These are phyloP conservation scores for Huntiella decipiens DNA, from an alignment of 2,329 filamentous ascomycete genomes.

Conservation along the genomic window DNA sequence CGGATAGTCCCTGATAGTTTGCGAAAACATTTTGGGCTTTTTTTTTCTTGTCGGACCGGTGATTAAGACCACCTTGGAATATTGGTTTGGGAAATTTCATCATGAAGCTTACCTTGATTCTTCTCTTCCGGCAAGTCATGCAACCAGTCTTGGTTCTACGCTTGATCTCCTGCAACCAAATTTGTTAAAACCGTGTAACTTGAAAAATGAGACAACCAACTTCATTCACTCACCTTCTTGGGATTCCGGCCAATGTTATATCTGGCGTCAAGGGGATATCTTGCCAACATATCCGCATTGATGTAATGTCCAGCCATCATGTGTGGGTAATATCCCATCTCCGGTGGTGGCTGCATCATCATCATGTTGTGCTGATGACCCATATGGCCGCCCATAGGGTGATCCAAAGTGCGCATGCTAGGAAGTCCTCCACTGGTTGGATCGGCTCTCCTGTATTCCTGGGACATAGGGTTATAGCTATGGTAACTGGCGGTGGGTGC, in stretches of 20 bases:
- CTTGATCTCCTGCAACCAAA: conserved; percentile 34
- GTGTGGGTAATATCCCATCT: conserved; percentile 7
- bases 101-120: conserved; percentile 33
- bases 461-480: conserved; percentile 4
- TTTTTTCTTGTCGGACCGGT: too few species aligned
- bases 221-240: conserved; percentile 28
- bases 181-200: conserved; percentile 5
- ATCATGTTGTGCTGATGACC: conserved; percentile 4
- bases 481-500: conserved; percentile 3
- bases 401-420: conserved; percentile 24
- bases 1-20: too few species aligned
- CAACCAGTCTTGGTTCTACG: conserved; percentile 45
- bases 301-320: conserved; percentile 17
- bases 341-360: conserved; percentile 10
- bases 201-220: neutral
- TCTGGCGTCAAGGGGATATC: conserved; percentile 31
- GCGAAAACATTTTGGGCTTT: too few species aligned
- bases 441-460: conserved; percentile 10
- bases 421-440: conserved; percentile 15
- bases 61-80: too few species aligned
- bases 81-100: too few species aligned
- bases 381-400: conserved; percentile 4
- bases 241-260: conserved; percentile 29
- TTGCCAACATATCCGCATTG: conserved; percentile 23
- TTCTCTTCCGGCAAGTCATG: conserved; percentile 40